Evolutionary conservation across 345 rosid species (phyloP).

Genomic region (Streptanthus diversifolius): DNA sequence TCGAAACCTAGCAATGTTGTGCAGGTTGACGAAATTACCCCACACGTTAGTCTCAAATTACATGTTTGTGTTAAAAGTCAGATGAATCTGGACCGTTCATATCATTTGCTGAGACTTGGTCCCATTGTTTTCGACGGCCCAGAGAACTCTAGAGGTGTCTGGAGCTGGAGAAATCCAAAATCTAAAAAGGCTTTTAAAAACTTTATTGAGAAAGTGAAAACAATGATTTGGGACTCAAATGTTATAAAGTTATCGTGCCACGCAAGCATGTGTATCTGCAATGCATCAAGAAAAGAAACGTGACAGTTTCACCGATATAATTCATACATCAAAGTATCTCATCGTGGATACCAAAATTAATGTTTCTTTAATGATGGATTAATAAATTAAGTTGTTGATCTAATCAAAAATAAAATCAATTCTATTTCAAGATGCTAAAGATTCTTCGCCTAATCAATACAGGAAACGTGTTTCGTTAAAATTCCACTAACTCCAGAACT

Average conservation of each 20-base stretch:
- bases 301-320: conserved; percentile 1
- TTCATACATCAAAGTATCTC: neutral
- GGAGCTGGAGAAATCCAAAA: neutral
- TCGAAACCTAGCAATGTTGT: neutral
- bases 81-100: conserved; percentile 23
- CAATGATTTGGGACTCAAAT: neutral
- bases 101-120: neutral
- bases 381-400: conserved; percentile 6
- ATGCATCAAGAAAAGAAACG: conserved; percentile 7
- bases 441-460: neutral
- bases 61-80: neutral
- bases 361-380: conserved; percentile 5
- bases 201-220: neutral
- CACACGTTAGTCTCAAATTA: neutral
- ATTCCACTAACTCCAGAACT: neutral
- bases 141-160: conserved; percentile 26
- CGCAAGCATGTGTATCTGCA: neutral
- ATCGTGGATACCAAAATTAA: neutral
- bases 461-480: conserved; percentile 21
- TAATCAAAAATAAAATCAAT: neutral
- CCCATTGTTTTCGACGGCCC: conserved; percentile 13
- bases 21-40: conserved; percentile 10
- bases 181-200: neutral
- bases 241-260: conserved; percentile 6
- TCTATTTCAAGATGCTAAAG: neutral